phyloP scores from a whole-genome alignment of 352 stramenopile species.

The Nothophytophthora sp. region DNA sequence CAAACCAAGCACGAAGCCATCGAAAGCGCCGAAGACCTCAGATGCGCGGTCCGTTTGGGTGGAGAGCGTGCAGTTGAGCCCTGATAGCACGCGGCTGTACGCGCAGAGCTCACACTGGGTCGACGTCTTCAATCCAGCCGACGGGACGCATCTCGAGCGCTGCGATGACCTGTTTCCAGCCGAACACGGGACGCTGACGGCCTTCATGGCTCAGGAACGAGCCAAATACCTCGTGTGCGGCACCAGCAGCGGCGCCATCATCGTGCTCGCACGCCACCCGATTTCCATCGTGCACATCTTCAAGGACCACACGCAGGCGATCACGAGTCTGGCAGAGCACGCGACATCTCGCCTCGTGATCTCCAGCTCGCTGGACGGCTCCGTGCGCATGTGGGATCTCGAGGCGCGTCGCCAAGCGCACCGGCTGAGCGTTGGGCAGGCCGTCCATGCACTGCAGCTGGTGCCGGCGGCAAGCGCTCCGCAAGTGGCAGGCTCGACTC shows the following conservation, averaged over 20 bases:
- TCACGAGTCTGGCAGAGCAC: conserved; percentile 61
- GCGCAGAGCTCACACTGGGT: conserved; percentile 49
- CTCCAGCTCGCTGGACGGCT: conserved; percentile 72
- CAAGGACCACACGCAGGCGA: conserved; percentile 62
- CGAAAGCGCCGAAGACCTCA: conserved; percentile 11
- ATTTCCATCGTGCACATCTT: conserved; percentile 63
- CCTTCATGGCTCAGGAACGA: conserved; percentile 66
- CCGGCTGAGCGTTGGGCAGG: conserved; percentile 51
- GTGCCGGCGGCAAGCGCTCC: conserved; percentile 20
- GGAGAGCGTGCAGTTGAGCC: conserved; percentile 48
- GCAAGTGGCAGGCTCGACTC: background rate
- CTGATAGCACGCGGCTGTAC: conserved; percentile 42
- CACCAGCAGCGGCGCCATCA: conserved; percentile 54
- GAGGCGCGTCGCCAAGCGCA: conserved; percentile 64
- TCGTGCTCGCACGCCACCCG: conserved; percentile 58
- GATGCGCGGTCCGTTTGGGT: conserved; percentile 37
- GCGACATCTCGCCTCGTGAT: conserved; percentile 52
- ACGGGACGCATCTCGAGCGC: conserved; percentile 51
- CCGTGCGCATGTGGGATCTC: conserved; percentile 67
- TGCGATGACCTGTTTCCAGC: conserved; percentile 50
- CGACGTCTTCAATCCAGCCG: conserved; percentile 53
- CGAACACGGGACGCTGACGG: conserved; percentile 60
- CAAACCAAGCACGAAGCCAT: conserved; percentile 13
- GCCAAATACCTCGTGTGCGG: conserved; percentile 70
- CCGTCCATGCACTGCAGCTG: conserved; percentile 46